Conservation (phyloP, 805 yeast genomes). For the Maudiozyma saulgeensis region DNA sequence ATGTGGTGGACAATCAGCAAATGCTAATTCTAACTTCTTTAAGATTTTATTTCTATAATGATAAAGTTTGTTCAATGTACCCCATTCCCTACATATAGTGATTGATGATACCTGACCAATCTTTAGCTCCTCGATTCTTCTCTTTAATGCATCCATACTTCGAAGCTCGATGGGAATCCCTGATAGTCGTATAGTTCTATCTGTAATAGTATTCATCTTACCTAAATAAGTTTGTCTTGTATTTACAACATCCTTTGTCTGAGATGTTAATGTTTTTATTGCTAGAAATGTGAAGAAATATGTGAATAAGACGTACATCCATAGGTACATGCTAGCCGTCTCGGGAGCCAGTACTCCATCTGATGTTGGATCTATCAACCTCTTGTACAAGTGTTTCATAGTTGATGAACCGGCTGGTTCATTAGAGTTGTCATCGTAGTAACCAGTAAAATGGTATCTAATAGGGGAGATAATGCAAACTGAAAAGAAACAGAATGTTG, state of each 20-base stretch:
- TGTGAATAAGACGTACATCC: slow-evolving; percentile 85
- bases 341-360: slow-evolving; percentile 22
- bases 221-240: slow-evolving; percentile 80
- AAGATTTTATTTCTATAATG: slow-evolving; percentile 47
- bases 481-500: slow-evolving; percentile 59
- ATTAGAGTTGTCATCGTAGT: slow-evolving; percentile 52
- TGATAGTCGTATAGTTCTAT: slow-evolving; percentile 75
- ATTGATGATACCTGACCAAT: slow-evolving; percentile 74
- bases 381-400: slow-evolving; percentile 2
- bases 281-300: slow-evolving; percentile 72
- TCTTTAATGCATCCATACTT: slow-evolving; percentile 55
- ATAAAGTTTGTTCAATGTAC: slow-evolving; percentile 55
- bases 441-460: slow-evolving; percentile 73
- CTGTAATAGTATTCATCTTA: slow-evolving; percentile 78
- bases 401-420: slow-evolving; percentile 3
- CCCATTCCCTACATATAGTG: slow-evolving; percentile 84
- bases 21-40: slow-evolving; percentile 47
- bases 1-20: slow-evolving; percentile 26
- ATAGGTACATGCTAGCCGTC: slow-evolving; percentile 46
- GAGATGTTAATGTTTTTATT: slow-evolving; percentile 49
- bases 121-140: slow-evolving; percentile 67
- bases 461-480: slow-evolving; percentile 74
- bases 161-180: slow-evolving; percentile 83
- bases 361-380: slow-evolving; percentile 13
- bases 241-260: slow-evolving; percentile 62